phyloP scores from a whole-genome alignment of 345 rosid species.

The Erodium maritimum region DNA sequence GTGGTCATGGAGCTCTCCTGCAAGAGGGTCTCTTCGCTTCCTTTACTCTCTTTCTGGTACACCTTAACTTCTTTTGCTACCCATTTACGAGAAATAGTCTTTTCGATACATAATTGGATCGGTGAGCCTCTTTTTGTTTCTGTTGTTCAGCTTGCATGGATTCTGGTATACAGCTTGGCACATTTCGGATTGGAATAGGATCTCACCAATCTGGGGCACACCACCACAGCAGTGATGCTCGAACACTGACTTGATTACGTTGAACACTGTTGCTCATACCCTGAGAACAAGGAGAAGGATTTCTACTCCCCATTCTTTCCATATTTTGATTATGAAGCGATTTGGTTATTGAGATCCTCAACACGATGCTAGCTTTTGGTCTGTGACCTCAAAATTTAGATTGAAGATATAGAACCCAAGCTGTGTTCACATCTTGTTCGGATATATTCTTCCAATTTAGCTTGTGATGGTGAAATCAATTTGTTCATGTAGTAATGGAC shows the following conservation, averaged over 20 bases:
- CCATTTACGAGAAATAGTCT: background rate
- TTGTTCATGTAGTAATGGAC: no score
- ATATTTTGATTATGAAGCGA: background rate
- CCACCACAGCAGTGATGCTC: background rate
- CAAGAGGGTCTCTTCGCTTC: slow-evolving; percentile 96
- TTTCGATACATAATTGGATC: background rate
- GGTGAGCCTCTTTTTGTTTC: background rate
- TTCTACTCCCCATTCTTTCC: background rate
- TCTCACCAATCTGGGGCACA: background rate
- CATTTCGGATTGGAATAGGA: slow-evolving; percentile 41
- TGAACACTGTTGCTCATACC: background rate
- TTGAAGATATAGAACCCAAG: no score
- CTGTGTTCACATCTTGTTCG: no score
- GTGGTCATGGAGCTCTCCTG: slow-evolving; percentile 87
- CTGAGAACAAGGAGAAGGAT: background rate
- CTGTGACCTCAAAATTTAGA: no score
- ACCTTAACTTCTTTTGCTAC: background rate
- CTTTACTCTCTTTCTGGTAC: slow-evolving; percentile 78
- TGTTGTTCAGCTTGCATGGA: slow-evolving; percentile 77
- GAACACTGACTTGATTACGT: background rate
- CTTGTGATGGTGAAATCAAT: no score
- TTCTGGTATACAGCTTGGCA: slow-evolving; percentile 86
- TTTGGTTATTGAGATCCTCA: background rate
- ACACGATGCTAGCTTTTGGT: background rate
- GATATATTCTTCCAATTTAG: no score